These are phyloP conservation scores for Nowakowskiella sp. DNA, from an alignment of 192 early-diverging fungal species.

Conservation along the genomic window DNA sequence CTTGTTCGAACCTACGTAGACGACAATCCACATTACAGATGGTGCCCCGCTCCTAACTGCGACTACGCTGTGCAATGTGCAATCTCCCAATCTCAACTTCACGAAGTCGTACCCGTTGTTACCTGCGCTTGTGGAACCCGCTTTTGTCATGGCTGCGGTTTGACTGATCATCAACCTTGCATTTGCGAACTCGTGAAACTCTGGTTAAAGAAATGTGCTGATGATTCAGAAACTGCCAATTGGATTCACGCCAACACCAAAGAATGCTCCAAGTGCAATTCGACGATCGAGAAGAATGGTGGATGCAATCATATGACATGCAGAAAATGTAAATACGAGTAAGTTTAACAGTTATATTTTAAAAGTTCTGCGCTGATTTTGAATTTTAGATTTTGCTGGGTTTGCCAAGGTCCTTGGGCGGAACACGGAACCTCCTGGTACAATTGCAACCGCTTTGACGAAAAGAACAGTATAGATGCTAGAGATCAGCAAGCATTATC, in stretches of 20 bases:
- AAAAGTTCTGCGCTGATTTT: background rate
- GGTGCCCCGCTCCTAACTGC: conserved; percentile 96
- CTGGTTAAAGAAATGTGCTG: conserved; percentile 93
- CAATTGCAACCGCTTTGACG: conserved; percentile 95
- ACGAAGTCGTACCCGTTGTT: conserved; percentile 77
- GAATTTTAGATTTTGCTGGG: conserved; percentile 80
- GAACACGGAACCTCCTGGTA: conserved; percentile 96
- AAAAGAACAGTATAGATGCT: conserved; percentile 78
- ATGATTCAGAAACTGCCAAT: conserved; percentile 97
- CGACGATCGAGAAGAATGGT: conserved; percentile 98
- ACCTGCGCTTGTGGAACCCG: conserved; percentile 64
- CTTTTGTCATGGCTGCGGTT: conserved; percentile 92
- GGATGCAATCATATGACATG: conserved; percentile 99
- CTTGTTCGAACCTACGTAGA: conserved; percentile 89
- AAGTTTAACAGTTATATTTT: background rate
- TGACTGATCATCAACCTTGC: conserved; percentile 79
- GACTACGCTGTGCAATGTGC: conserved; percentile 89
- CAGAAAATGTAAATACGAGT: conserved; percentile 89
- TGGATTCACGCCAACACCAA: conserved; percentile 87
- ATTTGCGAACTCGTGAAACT: conserved; percentile 72
- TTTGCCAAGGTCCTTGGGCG: conserved; percentile 94
- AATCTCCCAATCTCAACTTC: conserved; percentile 38
- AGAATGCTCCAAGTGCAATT: conserved; percentile 89
- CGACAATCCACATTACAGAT: conserved; percentile 69
- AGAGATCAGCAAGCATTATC: conserved; percentile 83